Evolutionary conservation across 495 filamentous ascomycete species (phyloP).

Genomic region (Daldinia decipiens): DNA sequence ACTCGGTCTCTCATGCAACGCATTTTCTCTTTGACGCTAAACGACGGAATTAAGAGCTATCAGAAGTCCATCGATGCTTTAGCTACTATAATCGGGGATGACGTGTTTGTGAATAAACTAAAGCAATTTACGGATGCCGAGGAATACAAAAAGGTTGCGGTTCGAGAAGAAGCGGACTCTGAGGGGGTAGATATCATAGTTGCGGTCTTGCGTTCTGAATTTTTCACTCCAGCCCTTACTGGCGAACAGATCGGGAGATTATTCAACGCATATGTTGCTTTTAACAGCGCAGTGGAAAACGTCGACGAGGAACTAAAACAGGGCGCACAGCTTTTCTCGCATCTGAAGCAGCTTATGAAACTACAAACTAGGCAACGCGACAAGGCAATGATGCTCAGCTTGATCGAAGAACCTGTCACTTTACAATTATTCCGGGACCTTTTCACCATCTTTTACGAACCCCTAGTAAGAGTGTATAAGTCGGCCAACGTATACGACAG

Average conservation of each 20-base stretch:
- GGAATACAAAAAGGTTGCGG: conserved; percentile 75
- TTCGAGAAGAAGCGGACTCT: conserved; percentile 73
- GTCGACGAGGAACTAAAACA: conserved; percentile 87
- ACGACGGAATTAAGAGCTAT: conserved; percentile 85
- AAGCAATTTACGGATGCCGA: conserved; percentile 78
- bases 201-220: conserved; percentile 78
- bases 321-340: conserved; percentile 89
- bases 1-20: conserved; percentile 89
- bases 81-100: conserved; percentile 76
- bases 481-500: conserved; percentile 97
- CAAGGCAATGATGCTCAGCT: conserved; percentile 95
- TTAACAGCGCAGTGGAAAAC: conserved; percentile 93
- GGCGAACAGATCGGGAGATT: conserved; percentile 80
- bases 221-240: conserved; percentile 73
- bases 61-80: conserved; percentile 87
- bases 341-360: conserved; percentile 95
- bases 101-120: conserved; percentile 81
- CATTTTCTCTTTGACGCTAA: conserved; percentile 89
- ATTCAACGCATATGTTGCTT: conserved; percentile 96
- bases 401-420: conserved; percentile 95
- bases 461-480: conserved; percentile 95
- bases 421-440: conserved; percentile 93
- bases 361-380: conserved; percentile 90
- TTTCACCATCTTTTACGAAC: conserved; percentile 99
- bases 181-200: conserved; percentile 87